Percentiles rank a stretch among this genome's conserved stretches.
phyloP scores from a whole-genome alignment of 2,329 filamentous ascomycete genomes.

The Stylonectria norvegica region DNA sequence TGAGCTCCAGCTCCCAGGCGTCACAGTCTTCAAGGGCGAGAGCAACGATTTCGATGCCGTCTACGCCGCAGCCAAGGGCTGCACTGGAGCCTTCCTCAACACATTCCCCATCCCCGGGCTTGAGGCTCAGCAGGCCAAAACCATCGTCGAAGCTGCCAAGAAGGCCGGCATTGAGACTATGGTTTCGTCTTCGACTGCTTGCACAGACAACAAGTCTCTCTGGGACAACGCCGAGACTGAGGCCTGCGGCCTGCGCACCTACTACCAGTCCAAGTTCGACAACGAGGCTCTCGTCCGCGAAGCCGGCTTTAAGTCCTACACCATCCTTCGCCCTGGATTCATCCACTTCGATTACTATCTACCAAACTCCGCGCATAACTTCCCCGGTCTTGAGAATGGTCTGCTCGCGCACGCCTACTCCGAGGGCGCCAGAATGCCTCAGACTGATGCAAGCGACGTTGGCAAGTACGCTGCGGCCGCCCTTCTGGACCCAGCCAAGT shows the following conservation, averaged over 20 bases:
- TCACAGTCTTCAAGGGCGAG: constrained; percentile 37
- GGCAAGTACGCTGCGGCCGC: constrained; percentile 33
- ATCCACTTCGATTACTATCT: constrained; percentile 29
- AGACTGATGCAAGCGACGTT: constrained; percentile 31
- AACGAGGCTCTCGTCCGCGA: constrained; percentile 33
- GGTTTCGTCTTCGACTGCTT: constrained; percentile 26
- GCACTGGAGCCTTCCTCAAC: constrained; percentile 30
- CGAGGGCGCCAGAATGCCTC: constrained; percentile 20
- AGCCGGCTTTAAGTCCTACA: constrained; percentile 30
- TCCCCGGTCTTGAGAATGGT: constrained; percentile 26
- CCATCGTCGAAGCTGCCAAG: constrained; percentile 29
- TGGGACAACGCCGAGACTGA: constrained; percentile 22
- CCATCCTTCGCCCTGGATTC: constrained; percentile 32
- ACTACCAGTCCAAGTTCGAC: constrained; percentile 37
- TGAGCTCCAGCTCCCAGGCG: constrained; percentile 20
- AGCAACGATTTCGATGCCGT: constrained; percentile 32
- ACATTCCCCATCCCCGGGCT: constrained; percentile 26
- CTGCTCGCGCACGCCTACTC: constrained; percentile 26
- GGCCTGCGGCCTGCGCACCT: constrained; percentile 17
- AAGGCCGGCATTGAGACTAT: constrained; percentile 31
- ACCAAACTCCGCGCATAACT: constrained; percentile 24
- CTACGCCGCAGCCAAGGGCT: constrained; percentile 32
- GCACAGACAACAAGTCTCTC: constrained; percentile 11
- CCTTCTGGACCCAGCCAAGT: constrained; percentile 28
- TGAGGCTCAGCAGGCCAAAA: constrained; percentile 30